Base-by-base conservation (phyloP, 2,329 filamentous ascomycete genomes). In the Metarhizium guizhouense region DNA sequence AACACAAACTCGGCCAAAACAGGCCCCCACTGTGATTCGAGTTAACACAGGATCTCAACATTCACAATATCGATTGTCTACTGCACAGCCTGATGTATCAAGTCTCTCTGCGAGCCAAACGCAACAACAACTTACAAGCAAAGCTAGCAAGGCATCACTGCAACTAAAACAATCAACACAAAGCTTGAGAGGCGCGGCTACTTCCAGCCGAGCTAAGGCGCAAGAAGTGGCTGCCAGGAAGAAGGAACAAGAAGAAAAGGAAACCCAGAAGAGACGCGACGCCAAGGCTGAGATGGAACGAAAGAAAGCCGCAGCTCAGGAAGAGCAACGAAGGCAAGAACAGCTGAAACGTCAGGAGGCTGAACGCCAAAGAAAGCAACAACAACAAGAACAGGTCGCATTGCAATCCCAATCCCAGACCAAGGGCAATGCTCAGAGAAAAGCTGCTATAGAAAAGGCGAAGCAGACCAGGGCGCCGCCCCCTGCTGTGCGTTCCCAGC, bases 161-260 rank as follows among this genome's bases (percentile, higher is more conserved):
- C 83, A 88, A 53, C 75, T 74, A 0, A 84, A 83, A 60, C 63
- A 72, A 4, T 81, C 81, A 1, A 64, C 74, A 8, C 74, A 79
- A 54, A 88, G 80, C 64, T 75, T 91, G 54, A 89, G 87, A 68
- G 62, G 62, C 5, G 65, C 70, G 0, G 83, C 83, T n/a, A 79
- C 84, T 36, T 77, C 76, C n/a, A 76, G 80, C 2, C 83, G 85
- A 53, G 81, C 85, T 0, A 89, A 87, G 67, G 86, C 88, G 2
- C 74, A 92, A 25, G 84, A 92, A 54, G 77, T 87, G 51, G 89
- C 87, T 2, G 87, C 89, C 43, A 86, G 85, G 65, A 92, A 91
- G 70, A 93, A 87, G 67, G 90, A 95, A 68, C 86, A 85, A 67
- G 91, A 95, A 63, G 90, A 95, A 66, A 83, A 85, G 51, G 88